Conservation (phyloP, 1,284 basidiomycete genomes). For the Ceratobasidium papillatum region DNA sequence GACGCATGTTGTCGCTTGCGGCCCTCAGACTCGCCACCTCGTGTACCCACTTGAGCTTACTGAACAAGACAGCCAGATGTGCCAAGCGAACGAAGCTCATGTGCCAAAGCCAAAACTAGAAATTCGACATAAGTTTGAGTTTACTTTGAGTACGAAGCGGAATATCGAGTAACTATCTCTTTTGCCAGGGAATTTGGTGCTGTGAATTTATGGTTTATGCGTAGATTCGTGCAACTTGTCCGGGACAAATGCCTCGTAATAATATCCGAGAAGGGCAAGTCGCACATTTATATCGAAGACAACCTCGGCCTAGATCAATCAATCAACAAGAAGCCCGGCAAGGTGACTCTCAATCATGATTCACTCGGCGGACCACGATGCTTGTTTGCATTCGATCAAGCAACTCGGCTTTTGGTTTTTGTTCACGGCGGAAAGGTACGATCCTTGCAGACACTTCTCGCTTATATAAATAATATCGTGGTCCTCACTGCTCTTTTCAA, state of each 20-base stretch:
- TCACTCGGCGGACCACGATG: conserved; percentile 15
- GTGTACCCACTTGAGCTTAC: conserved; percentile 41
- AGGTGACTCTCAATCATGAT: conserved; percentile 24
- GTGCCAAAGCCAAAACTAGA: conserved; percentile 31
- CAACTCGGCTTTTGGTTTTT: conserved; percentile 23
- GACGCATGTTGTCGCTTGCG: neutral
- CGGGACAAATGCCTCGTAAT: conserved; percentile 26
- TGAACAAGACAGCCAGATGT: conserved; percentile 38
- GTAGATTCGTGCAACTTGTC: conserved; percentile 30
- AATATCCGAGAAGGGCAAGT: conserved; percentile 19
- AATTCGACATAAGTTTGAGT: conserved; percentile 30
- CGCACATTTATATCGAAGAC: conserved; percentile 33
- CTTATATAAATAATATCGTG: too few species aligned
- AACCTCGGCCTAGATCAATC: conserved; percentile 18
- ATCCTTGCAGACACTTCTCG: too few species aligned
- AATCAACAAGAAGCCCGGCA: conserved; percentile 18
- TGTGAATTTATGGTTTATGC: neutral
- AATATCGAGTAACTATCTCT: conserved; percentile 12
- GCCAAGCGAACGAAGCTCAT: conserved; percentile 31
- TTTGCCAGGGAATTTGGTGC: neutral
- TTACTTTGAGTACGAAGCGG: conserved; percentile 18
- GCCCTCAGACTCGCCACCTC: conserved; percentile 14
- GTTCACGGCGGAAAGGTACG: conserved; percentile 22
- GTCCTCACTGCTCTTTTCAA: too few species aligned
- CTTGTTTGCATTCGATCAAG: conserved; percentile 29